phyloP scores from a whole-genome alignment of 1,284 basidiomycete species.

The Uromyces viciae-fabae region DNA sequence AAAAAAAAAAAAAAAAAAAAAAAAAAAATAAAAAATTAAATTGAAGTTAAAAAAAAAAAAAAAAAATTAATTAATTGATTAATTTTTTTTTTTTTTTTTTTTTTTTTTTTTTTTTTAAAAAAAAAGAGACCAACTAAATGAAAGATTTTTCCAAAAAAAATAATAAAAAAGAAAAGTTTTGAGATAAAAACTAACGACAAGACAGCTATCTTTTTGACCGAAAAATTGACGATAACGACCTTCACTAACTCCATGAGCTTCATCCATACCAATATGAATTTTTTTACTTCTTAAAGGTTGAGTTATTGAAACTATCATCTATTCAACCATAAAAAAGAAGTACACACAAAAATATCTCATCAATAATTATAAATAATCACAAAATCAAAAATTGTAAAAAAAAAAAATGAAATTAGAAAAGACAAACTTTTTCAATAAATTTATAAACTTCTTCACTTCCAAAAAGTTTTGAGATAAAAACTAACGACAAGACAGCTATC shows the following conservation, averaged over 20 bases:
- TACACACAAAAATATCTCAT: too few relatives aligned
- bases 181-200: conserved; percentile 50
- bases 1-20: not conserved
- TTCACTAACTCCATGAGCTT: conserved; percentile 55
- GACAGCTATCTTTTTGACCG: conserved; percentile 53
- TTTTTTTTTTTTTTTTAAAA: too few relatives aligned
- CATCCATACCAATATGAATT: conserved; percentile 54
- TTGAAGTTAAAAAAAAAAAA: not conserved
- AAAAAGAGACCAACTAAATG: not conserved
- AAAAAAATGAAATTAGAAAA: not conserved
- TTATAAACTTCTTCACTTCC: not conserved
- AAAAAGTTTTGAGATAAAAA: not conserved
- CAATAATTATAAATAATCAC: not conserved
- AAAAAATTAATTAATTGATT: not conserved
- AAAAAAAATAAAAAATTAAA: not conserved
- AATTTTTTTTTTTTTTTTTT: too few relatives aligned
- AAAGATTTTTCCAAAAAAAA: not conserved
- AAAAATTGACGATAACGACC: conserved; percentile 55
- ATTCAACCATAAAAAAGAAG: too few relatives aligned
- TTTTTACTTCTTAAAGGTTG: conserved; percentile 53
- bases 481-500: conserved; percentile 51
- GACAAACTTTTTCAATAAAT: not conserved
- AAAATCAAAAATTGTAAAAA: not conserved
- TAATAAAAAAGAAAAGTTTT: conserved; percentile 31
- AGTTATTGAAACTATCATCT: conserved; percentile 53